Evolutionary conservation across 78 protist species (phyloP).

Genomic region (Dictyostelium brefeldianum): DNA sequence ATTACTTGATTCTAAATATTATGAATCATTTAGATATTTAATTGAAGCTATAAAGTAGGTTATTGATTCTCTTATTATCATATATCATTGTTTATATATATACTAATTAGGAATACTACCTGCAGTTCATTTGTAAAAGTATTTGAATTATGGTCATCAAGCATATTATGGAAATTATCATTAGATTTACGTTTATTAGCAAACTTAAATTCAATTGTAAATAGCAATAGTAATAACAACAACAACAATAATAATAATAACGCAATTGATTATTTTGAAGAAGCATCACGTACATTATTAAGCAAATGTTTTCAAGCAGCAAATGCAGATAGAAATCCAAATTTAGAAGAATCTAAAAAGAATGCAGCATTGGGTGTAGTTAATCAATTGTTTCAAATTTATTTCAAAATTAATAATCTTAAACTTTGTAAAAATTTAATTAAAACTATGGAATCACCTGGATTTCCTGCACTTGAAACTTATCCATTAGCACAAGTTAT

Average conservation of each 20-base stretch:
- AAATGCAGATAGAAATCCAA: slow-evolving; percentile 41
- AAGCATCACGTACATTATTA: slow-evolving; percentile 46
- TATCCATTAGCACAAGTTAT: slow-evolving; percentile 56
- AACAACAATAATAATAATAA: background rate
- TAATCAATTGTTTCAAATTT: slow-evolving; percentile 75
- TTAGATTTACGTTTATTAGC: slow-evolving; percentile 64
- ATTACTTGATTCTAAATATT: slow-evolving; percentile 28
- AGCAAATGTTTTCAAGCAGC: slow-evolving; percentile 70
- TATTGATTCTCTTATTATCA: background rate
- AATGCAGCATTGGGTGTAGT: slow-evolving; percentile 77
- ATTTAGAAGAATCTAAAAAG: slow-evolving; percentile 48
- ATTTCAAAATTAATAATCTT: slow-evolving; percentile 75
- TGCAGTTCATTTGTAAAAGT: slow-evolving; percentile 50
- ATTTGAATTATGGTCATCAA: slow-evolving; percentile 53
- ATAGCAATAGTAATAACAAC: background rate
- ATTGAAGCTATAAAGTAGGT: slow-evolving; percentile 57
- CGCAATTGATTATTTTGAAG: slow-evolving; percentile 46
- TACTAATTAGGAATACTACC: background rate
- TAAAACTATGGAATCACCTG: slow-evolving; percentile 57
- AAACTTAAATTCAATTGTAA: background rate
- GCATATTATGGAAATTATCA: slow-evolving; percentile 35
- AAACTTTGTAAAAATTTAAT: slow-evolving; percentile 70
- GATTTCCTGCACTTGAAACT: slow-evolving; percentile 31
- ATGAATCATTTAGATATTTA: slow-evolving; percentile 60
- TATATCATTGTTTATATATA: background rate